A percentile compares a stretch with the other conserved stretches of the same genome.
Conservation (phyloP, 2,329 filamentous ascomycete genomes). For the Bipolaris zeicola region DNA sequence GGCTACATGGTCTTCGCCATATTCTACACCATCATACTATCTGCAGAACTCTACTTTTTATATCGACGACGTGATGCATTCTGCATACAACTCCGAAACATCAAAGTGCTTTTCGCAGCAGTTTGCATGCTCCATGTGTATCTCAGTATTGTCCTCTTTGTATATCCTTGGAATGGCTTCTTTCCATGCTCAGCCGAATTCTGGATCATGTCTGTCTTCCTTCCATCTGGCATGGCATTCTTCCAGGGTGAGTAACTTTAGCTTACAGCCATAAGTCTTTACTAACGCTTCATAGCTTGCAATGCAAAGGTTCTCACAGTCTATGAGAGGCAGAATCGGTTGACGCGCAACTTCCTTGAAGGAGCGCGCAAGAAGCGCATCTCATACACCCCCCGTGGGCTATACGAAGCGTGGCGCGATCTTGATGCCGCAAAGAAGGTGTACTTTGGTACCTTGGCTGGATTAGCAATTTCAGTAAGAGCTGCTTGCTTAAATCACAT, state of each 20-base stretch:
- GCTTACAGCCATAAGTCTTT: neutral
- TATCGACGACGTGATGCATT: constrained; percentile 38
- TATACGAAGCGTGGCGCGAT: constrained; percentile 37
- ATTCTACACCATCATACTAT: constrained; percentile 42
- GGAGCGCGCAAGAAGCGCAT: constrained; percentile 43
- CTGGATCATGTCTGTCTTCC: constrained; percentile 48
- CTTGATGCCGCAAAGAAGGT: constrained; percentile 45
- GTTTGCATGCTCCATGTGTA: constrained; percentile 47
- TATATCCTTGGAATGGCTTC: constrained; percentile 45
- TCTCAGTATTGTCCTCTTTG: constrained; percentile 43
- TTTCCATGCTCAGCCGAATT: constrained; percentile 47
- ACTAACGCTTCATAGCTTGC: constrained; percentile 30
- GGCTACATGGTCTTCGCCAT: constrained; percentile 40
- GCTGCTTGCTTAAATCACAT: neutral
- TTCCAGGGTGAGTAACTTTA: constrained; percentile 39
- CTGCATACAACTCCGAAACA: constrained; percentile 41
- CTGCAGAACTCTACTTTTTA: constrained; percentile 38
- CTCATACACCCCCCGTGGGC: constrained; percentile 35
- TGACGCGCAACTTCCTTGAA: constrained; percentile 43
- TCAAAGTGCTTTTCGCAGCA: constrained; percentile 43
- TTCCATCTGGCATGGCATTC: constrained; percentile 47
- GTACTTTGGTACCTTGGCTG: constrained; percentile 37
- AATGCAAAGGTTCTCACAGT: constrained; percentile 46
- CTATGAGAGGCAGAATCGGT: constrained; percentile 44
- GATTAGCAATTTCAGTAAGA: constrained; percentile 40